A percentile compares a stretch with the other conserved stretches of the same genome.
Conservation (phyloP, 306 rosid species). For the Prunus salicina region DNA sequence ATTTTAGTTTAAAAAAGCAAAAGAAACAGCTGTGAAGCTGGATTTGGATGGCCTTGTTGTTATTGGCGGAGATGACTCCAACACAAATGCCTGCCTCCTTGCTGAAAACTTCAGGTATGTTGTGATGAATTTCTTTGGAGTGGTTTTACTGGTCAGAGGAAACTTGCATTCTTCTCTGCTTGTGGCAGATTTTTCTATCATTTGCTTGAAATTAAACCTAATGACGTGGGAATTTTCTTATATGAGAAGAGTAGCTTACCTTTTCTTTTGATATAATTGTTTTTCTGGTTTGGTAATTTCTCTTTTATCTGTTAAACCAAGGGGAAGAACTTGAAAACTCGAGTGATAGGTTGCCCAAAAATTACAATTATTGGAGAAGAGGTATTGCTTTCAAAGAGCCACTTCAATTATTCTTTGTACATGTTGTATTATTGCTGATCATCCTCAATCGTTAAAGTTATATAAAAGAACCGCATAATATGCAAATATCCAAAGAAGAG, state of each 20-base stretch:
- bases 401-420: no score
- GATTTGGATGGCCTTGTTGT: conserved; percentile 98
- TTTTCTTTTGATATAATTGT: neutral
- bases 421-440: no score
- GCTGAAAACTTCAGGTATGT: conserved; percentile 93
- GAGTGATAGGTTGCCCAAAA: conserved; percentile 94
- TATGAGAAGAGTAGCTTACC: neutral
- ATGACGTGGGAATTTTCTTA: neutral
- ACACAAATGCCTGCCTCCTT: conserved; percentile 98
- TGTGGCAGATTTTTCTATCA: conserved; percentile 10
- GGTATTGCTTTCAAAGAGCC: no score
- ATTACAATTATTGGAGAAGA: no score
- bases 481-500: no score
- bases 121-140: neutral
- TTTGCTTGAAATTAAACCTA: neutral
- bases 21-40: conserved; percentile 76
- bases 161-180: conserved; percentile 1
- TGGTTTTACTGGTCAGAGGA: conserved; percentile 1
- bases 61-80: conserved; percentile 98
- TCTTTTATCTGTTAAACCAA: conserved; percentile 38
- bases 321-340: conserved; percentile 73
- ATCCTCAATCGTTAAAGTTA: no score
- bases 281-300: neutral
- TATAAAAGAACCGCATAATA: no score
- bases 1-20: conserved; percentile 88